Conservation (phyloP, 202 grass and related monocot genomes). For the Panicum hallii region DNA sequence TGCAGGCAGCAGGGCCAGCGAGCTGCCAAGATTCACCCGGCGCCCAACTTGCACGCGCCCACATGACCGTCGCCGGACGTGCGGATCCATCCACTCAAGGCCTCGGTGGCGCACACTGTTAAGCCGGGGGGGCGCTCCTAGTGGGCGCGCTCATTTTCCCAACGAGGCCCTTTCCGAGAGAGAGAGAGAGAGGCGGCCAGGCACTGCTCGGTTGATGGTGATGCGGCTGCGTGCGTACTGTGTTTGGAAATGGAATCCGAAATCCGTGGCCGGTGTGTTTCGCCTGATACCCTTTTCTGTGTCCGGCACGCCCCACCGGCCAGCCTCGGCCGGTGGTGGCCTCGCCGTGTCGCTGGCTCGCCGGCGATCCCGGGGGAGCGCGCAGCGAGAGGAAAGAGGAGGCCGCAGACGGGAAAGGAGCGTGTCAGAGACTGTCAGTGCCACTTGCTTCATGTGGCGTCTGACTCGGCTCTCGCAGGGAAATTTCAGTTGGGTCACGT, state of each 20-base stretch:
- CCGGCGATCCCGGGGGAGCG: constrained; percentile 13
- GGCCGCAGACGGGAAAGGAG: neutral
- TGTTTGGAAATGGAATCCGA: neutral
- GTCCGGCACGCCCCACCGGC: neutral
- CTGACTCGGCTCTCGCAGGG: constrained; percentile 29
- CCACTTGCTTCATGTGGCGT: constrained; percentile 32
- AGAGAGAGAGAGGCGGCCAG: neutral
- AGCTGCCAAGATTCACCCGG: constrained; percentile 37
- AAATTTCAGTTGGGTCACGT: constrained; percentile 44
- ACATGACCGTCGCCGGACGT: constrained; percentile 39
- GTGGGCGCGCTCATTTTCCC: neutral
- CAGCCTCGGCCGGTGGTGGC: neutral
- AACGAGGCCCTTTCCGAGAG: constrained; percentile 22
- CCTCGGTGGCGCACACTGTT: constrained; percentile 28
- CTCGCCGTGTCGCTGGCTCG: neutral
- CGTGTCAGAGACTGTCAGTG: neutral
- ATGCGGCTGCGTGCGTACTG: neutral
- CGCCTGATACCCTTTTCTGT: neutral
- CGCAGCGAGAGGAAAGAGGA: neutral
- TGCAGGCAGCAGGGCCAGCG: constrained; percentile 10
- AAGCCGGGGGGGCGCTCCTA: neutral
- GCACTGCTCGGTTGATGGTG: neutral
- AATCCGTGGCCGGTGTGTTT: neutral
- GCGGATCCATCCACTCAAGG: constrained; percentile 45
- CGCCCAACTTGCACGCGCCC: constrained; percentile 28